Evolutionary conservation across 306 rosid species (phyloP).

Genomic region (Aeschynomene evenia): DNA sequence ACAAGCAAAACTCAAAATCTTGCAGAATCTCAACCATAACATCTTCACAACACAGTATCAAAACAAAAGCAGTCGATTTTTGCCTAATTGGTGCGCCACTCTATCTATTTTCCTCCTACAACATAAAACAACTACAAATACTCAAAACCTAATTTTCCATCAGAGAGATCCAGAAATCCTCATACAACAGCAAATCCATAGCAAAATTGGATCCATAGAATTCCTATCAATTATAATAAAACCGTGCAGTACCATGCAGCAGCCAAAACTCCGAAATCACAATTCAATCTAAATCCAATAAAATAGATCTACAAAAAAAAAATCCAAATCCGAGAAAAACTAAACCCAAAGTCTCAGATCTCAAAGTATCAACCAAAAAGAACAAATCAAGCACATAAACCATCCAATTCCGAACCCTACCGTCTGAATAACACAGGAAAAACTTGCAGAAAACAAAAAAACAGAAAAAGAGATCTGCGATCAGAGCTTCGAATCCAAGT

Average conservation of each 20-base stretch:
- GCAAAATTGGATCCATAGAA: not conserved
- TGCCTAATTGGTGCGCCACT: not conserved
- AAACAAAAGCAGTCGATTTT: not conserved
- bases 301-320: not conserved
- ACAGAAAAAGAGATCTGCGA: not conserved
- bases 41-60: not conserved
- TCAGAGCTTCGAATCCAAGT: not conserved
- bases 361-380: not conserved
- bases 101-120: not conserved
- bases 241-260: not conserved
- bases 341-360: not conserved
- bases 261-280: not conserved
- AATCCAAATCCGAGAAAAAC: not conserved
- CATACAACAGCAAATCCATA: not conserved
- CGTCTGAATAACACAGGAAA: not conserved
- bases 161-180: not conserved
- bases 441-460: not conserved
- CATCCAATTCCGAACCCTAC: slow-evolving; percentile 14
- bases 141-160: not conserved
- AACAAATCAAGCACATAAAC: not conserved
- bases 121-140: not conserved
- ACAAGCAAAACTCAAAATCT: slow-evolving; percentile 19
- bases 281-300: not conserved
- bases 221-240: not conserved
- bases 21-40: not conserved